A percentile compares a stretch with the other conserved stretches of the same genome.
Evolutionary conservation across 2,329 filamentous ascomycete genomes (phyloP).

Genomic region (Fusarium sp.): DNA sequence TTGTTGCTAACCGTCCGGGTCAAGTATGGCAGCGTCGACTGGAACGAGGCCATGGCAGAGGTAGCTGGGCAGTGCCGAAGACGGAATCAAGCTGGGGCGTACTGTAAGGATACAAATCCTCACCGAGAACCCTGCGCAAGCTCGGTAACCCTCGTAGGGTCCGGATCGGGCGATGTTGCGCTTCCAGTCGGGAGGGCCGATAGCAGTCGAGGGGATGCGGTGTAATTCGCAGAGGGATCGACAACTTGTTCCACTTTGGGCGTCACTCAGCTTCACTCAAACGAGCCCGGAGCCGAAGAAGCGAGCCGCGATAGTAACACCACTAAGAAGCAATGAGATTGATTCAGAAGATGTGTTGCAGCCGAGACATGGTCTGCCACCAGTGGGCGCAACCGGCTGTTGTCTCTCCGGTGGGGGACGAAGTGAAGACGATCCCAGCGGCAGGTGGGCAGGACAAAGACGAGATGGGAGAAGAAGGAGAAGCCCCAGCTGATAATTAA

Average conservation of each 20-base stretch:
- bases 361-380: slow-evolving; percentile 60
- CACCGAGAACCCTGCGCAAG: slow-evolving; percentile 22
- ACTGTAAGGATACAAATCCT: slow-evolving; percentile 17
- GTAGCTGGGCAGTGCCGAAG: slow-evolving; percentile 30
- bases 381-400: slow-evolving; percentile 25
- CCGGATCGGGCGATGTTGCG: slow-evolving; percentile 40
- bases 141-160: slow-evolving; percentile 39
- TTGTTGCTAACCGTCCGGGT: slow-evolving; percentile 52
- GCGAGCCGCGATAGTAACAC: slow-evolving; percentile 20
- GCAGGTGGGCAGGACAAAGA: background rate
- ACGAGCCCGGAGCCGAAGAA: slow-evolving; percentile 8
- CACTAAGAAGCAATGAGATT: slow-evolving; percentile 16
- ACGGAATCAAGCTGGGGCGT: slow-evolving; percentile 30
- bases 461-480: background rate
- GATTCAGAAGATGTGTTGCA: slow-evolving; percentile 42
- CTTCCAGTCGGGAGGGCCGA: slow-evolving; percentile 36
- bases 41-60: slow-evolving; percentile 47
- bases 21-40: slow-evolving; percentile 60
- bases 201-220: slow-evolving; percentile 41
- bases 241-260: slow-evolving; percentile 39
- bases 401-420: background rate
- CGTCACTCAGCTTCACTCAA: slow-evolving; percentile 35
- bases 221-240: slow-evolving; percentile 45
- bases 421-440: background rate
- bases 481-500: background rate